phyloP scores from a whole-genome alignment of 352 stramenopile genomes.

The Pythium utonaiense region DNA sequence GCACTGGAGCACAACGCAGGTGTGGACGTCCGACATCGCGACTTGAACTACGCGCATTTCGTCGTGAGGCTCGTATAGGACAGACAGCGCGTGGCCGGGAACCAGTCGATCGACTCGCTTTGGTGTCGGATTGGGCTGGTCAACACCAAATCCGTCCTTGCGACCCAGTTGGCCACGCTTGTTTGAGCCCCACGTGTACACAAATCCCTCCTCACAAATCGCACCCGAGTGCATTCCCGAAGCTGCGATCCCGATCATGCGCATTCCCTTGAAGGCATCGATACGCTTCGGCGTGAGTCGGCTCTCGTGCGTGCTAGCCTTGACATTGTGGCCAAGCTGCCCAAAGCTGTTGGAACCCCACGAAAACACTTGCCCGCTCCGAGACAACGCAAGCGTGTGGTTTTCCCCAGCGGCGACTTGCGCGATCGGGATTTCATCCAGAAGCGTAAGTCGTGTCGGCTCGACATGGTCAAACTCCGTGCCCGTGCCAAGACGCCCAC shows the following conservation, averaged over 20 bases:
- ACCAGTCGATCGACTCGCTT: constrained; percentile 59
- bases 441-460: constrained; percentile 39
- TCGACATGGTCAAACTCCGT: constrained; percentile 81
- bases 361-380: constrained; percentile 65
- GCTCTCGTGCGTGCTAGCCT: constrained; percentile 49
- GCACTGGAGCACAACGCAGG: constrained; percentile 62
- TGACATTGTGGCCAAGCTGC: constrained; percentile 63
- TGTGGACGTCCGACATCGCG: constrained; percentile 71
- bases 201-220: constrained; percentile 43
- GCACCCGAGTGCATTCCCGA: constrained; percentile 72
- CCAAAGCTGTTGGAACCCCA: constrained; percentile 85
- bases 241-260: constrained; percentile 60
- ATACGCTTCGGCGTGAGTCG: constrained; percentile 69
- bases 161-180: constrained; percentile 73
- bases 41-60: constrained; percentile 38
- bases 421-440: constrained; percentile 54
- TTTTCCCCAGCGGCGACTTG: constrained; percentile 78
- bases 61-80: constrained; percentile 59
- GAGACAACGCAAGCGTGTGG: constrained; percentile 70
- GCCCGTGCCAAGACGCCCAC: constrained; percentile 65
- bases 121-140: constrained; percentile 56
- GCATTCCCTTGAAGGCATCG: constrained; percentile 55
- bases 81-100: constrained; percentile 45
- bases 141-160: constrained; percentile 68
- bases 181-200: constrained; percentile 84